A percentile compares a stretch with the other conserved stretches of the same genome.
These are phyloP conservation scores for Leccinum longicurvipes DNA, from an alignment of 768 basidiomycete species.

Conservation along the genomic window DNA sequence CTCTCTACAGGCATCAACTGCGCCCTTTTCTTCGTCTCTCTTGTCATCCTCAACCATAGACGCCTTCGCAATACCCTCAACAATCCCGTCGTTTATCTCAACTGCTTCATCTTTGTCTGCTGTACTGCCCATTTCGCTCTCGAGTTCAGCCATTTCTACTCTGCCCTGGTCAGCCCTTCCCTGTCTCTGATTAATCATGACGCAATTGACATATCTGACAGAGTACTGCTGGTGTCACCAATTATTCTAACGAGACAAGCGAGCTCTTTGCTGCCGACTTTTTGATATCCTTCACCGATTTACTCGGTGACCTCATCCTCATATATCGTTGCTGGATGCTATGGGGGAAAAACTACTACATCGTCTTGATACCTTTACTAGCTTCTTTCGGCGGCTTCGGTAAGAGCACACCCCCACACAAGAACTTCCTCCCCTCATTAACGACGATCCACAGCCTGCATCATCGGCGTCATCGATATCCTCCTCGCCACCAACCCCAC, in stretches of 20 bases:
- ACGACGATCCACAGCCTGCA: conserved; percentile 24
- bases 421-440: not conserved
- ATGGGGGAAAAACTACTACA: conserved; percentile 34
- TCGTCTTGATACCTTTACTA: conserved; percentile 35
- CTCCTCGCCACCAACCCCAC: conserved; percentile 27
- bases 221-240: conserved; percentile 25
- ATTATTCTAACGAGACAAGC: conserved; percentile 31
- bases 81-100: conserved; percentile 28
- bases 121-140: conserved; percentile 34
- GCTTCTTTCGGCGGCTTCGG: conserved; percentile 34
- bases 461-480: conserved; percentile 27
- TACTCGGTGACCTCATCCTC: conserved; percentile 35
- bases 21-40: conserved; percentile 29
- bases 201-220: conserved; percentile 7
- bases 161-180: conserved; percentile 28
- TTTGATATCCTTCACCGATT: conserved; percentile 35
- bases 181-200: not conserved
- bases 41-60: conserved; percentile 22
- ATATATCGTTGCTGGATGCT: conserved; percentile 43
- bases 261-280: conserved; percentile 33
- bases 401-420: conserved; percentile 14
- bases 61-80: conserved; percentile 8
- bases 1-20: conserved; percentile 13
- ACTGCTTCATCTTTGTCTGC: conserved; percentile 30
- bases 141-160: conserved; percentile 36